phyloP scores from a whole-genome alignment of 208 protist species.

The Leishmania arabica region DNA sequence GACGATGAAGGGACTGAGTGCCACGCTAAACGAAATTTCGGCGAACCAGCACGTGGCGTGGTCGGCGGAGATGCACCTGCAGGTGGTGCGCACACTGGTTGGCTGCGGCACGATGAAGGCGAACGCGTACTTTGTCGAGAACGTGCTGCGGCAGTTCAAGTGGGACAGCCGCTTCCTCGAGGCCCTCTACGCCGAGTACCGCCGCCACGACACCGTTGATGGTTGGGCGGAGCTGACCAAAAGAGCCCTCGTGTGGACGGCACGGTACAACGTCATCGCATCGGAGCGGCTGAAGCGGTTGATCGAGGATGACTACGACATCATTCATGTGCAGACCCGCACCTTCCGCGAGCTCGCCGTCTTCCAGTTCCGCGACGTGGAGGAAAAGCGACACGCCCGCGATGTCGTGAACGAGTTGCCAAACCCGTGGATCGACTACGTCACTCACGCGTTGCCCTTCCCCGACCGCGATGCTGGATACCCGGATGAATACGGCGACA shows the following conservation, averaged over 20 bases:
- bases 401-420: constrained; percentile 84
- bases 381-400: constrained; percentile 79
- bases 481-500: constrained; percentile 91
- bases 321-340: constrained; percentile 88
- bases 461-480: constrained; percentile 91
- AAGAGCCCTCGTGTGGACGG: constrained; percentile 89
- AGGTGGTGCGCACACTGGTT: constrained; percentile 77
- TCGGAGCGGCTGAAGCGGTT: constrained; percentile 80
- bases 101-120: constrained; percentile 89
- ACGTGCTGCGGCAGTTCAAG: constrained; percentile 86
- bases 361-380: constrained; percentile 89
- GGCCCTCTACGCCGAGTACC: constrained; percentile 88
- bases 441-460: constrained; percentile 89
- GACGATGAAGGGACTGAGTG: constrained; percentile 48
- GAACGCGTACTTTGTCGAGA: constrained; percentile 90
- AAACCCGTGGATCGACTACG: constrained; percentile 90
- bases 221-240: constrained; percentile 89
- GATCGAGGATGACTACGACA: constrained; percentile 92
- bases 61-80: constrained; percentile 88
- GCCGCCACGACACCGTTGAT: constrained; percentile 79
- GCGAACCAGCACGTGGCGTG: constrained; percentile 76
- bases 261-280: constrained; percentile 78
- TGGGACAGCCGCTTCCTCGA: constrained; percentile 85
- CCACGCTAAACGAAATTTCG: constrained; percentile 66
- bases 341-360: constrained; percentile 89